These are phyloP conservation scores for Phialophora tarda DNA, from an alignment of 2,329 filamentous ascomycete species.

Conservation along the genomic window DNA sequence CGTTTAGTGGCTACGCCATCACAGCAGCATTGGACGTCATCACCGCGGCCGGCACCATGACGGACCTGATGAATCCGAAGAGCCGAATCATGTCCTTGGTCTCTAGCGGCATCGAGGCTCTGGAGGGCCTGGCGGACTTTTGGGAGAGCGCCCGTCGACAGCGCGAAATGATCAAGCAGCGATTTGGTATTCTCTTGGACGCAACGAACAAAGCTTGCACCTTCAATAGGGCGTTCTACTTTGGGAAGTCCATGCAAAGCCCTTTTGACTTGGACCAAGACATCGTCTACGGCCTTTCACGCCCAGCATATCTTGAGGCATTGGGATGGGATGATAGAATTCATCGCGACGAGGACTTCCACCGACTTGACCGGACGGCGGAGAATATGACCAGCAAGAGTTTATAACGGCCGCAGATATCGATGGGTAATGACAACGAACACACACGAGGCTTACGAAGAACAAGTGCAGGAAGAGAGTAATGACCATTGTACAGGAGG, in stretches of 20 bases:
- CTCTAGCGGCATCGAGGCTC: slow-evolving; percentile 57
- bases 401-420: slow-evolving; percentile 7
- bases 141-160: slow-evolving; percentile 66
- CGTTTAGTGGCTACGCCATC: slow-evolving; percentile 67
- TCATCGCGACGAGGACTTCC: slow-evolving; percentile 27
- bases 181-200: slow-evolving; percentile 53
- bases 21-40: slow-evolving; percentile 70
- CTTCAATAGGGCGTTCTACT: slow-evolving; percentile 46
- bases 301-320: slow-evolving; percentile 42
- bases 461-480: background rate
- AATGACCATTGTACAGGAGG: slow-evolving; percentile 7
- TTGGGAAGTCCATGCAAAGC: slow-evolving; percentile 48
- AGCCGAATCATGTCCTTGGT: slow-evolving; percentile 58
- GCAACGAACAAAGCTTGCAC: slow-evolving; percentile 46
- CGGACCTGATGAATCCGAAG: slow-evolving; percentile 52
- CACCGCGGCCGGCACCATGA: slow-evolving; percentile 63
- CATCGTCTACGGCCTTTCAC: slow-evolving; percentile 49
- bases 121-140: slow-evolving; percentile 62
- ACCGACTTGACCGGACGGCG: slow-evolving; percentile 22
- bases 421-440: slow-evolving; percentile 6
- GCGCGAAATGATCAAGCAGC: slow-evolving; percentile 55
- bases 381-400: slow-evolving; percentile 4
- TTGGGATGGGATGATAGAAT: slow-evolving; percentile 39
- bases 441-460: slow-evolving; percentile 15
- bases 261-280: slow-evolving; percentile 51